Percentiles rank a stretch among this genome's conserved stretches.
phyloP scores from a whole-genome alignment of 805 yeast species.

The Kregervanrija delftensis region DNA sequence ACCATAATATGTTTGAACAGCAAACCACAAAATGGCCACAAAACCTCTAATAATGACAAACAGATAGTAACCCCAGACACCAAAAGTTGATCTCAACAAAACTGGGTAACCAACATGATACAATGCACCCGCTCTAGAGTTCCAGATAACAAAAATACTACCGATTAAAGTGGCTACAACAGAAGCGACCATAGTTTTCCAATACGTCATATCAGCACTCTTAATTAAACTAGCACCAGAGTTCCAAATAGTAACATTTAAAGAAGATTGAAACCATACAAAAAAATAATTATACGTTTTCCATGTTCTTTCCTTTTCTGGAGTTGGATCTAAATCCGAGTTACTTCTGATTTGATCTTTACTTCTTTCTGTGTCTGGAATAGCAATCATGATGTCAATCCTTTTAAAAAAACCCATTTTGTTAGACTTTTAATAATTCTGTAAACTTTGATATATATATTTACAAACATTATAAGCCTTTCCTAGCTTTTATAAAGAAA shows the following conservation, averaged over 20 bases:
- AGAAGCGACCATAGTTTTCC: slow-evolving; percentile 38
- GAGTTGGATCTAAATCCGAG: slow-evolving; percentile 33
- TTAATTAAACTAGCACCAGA: slow-evolving; percentile 23
- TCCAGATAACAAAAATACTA: slow-evolving; percentile 35
- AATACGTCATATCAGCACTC: slow-evolving; percentile 18
- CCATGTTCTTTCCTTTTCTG: slow-evolving; percentile 31
- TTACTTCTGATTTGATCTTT: slow-evolving; percentile 22
- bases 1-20: slow-evolving; percentile 40
- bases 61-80: slow-evolving; percentile 37
- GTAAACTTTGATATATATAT: no score
- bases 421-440: no score
- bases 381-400: slow-evolving; percentile 1
- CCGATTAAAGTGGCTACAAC: slow-evolving; percentile 42
- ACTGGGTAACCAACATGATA: slow-evolving; percentile 47
- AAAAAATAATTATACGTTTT: slow-evolving; percentile 18
- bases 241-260: slow-evolving; percentile 26
- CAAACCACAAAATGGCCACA: slow-evolving; percentile 40
- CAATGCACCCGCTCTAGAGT: slow-evolving; percentile 41
- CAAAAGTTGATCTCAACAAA: slow-evolving; percentile 37
- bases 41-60: slow-evolving; percentile 39
- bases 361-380: slow-evolving; percentile 1
- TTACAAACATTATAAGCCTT: no score
- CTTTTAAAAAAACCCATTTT: slow-evolving; percentile 1
- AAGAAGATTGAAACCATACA: slow-evolving; percentile 21
- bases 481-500: no score